phyloP scores from a whole-genome alignment of 2,329 filamentous ascomycete genomes.

The Zymoseptoria crescenta region DNA sequence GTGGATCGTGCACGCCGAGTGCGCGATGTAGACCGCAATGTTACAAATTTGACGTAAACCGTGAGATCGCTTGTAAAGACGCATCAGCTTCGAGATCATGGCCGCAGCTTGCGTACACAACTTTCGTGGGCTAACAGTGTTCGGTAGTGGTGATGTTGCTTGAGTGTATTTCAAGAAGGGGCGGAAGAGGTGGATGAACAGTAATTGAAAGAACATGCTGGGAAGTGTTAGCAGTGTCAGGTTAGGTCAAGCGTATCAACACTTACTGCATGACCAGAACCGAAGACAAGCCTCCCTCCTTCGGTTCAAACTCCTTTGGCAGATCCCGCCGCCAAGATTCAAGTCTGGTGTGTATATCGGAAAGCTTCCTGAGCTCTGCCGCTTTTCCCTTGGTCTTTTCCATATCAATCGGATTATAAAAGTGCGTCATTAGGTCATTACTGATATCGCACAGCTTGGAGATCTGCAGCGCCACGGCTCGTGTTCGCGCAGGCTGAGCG shows the following conservation, averaged over 20 bases:
- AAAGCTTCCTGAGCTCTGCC: conserved; percentile 82
- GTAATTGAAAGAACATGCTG: conserved; percentile 95
- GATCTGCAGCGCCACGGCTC: conserved; percentile 74
- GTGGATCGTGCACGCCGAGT: conserved; percentile 91
- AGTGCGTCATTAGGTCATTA: conserved; percentile 78
- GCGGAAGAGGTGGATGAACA: conserved; percentile 92
- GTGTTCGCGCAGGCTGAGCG: conserved; percentile 72
- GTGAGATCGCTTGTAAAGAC: conserved; percentile 87
- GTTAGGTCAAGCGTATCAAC: background rate
- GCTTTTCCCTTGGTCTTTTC: conserved; percentile 63
- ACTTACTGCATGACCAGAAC: conserved; percentile 82
- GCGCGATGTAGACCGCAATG: conserved; percentile 89
- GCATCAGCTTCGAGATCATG: conserved; percentile 86
- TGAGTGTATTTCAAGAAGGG: conserved; percentile 90
- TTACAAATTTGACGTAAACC: conserved; percentile 92
- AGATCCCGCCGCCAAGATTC: conserved; percentile 83
- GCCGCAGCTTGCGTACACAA: conserved; percentile 85
- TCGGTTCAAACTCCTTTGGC: conserved; percentile 79
- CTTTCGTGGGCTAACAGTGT: conserved; percentile 81
- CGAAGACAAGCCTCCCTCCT: conserved; percentile 80
- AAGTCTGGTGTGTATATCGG: conserved; percentile 79
- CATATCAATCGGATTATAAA: conserved; percentile 71
- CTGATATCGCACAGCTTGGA: conserved; percentile 85
- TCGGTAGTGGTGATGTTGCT: conserved; percentile 69
- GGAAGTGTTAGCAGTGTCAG: conserved; percentile 18